phyloP scores from a whole-genome alignment of 2,329 filamentous ascomycete genomes.

The Hypoxylon sp. region DNA sequence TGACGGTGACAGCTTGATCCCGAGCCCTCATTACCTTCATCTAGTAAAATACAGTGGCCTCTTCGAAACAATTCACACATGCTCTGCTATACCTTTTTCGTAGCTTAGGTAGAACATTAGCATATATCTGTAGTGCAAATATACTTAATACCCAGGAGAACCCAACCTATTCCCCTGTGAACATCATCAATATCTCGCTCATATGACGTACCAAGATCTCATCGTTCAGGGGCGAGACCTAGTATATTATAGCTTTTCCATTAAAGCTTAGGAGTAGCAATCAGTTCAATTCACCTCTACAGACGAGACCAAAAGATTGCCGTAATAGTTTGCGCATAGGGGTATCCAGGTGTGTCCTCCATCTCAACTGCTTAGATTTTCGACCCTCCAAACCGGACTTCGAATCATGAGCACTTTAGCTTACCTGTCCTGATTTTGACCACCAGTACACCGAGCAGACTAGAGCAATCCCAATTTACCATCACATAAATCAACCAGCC shows the following conservation, averaged over 20 bases:
- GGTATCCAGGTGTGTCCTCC: neutral
- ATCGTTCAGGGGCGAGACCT: conserved; percentile 21
- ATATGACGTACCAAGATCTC: conserved; percentile 24
- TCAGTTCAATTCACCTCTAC: conserved; percentile 13
- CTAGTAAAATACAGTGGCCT: conserved; percentile 7
- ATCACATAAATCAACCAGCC: neutral
- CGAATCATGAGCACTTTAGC: neutral
- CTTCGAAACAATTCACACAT: neutral
- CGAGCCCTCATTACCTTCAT: neutral
- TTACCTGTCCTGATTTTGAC: neutral
- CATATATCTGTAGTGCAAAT: neutral
- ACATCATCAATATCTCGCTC: conserved; percentile 5
- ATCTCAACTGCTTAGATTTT: neutral
- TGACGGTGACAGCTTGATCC: conserved; percentile 8
- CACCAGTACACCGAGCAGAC: neutral
- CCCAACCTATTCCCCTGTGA: conserved; percentile 8
- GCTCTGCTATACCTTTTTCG: neutral
- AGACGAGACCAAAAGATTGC: neutral
- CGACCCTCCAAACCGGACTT: neutral
- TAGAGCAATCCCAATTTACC: neutral
- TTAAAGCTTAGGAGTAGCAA: conserved; percentile 15
- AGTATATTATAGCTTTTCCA: conserved; percentile 21
- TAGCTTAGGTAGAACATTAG: conserved; percentile 3
- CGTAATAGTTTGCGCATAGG: neutral
- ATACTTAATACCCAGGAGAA: conserved; percentile 16